Evolutionary conservation across 2,329 filamentous ascomycete genomes (phyloP).

Genomic region (Fusarium mangiferae): DNA sequence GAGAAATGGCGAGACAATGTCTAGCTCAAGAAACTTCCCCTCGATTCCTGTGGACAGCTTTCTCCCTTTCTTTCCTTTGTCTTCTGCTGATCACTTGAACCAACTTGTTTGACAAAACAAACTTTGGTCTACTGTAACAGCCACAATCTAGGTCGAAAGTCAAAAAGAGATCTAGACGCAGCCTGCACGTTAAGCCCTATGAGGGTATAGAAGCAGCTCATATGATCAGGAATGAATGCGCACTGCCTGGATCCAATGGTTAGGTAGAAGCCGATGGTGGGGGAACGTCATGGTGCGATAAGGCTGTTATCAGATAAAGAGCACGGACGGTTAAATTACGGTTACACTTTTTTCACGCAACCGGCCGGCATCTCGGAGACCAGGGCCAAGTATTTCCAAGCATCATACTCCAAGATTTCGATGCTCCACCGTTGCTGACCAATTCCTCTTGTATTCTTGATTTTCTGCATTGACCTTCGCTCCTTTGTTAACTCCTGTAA

Average conservation of each 20-base stretch:
- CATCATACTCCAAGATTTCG: constrained; percentile 22
- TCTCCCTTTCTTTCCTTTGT: constrained; percentile 1
- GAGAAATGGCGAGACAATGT: constrained; percentile 7
- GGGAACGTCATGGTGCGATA: constrained; percentile 32
- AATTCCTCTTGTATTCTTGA: constrained; percentile 31
- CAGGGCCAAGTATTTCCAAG: constrained; percentile 21
- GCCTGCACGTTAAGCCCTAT: background rate
- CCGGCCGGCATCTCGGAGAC: constrained; percentile 11
- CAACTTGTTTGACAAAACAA: constrained; percentile 15
- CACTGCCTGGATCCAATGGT: constrained; percentile 3
- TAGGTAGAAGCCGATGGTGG: constrained; percentile 9
- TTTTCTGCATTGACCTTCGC: constrained; percentile 9
- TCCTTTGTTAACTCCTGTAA: background rate
- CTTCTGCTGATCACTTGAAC: background rate
- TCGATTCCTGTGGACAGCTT: constrained; percentile 36
- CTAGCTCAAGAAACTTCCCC: constrained; percentile 21
- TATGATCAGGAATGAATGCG: constrained; percentile 24
- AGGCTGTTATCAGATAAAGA: constrained; percentile 30
- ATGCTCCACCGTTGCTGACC: constrained; percentile 39
- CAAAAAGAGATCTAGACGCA: constrained; percentile 10
- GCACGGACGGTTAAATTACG: constrained; percentile 36
- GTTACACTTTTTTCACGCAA: constrained; percentile 33
- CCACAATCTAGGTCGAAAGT: constrained; percentile 12
- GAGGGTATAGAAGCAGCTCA: constrained; percentile 2
- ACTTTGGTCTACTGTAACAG: constrained; percentile 14